These are phyloP conservation scores for Gelatoporia subvermispora DNA, from an alignment of 768 basidiomycete genomes.

Conservation along the genomic window DNA sequence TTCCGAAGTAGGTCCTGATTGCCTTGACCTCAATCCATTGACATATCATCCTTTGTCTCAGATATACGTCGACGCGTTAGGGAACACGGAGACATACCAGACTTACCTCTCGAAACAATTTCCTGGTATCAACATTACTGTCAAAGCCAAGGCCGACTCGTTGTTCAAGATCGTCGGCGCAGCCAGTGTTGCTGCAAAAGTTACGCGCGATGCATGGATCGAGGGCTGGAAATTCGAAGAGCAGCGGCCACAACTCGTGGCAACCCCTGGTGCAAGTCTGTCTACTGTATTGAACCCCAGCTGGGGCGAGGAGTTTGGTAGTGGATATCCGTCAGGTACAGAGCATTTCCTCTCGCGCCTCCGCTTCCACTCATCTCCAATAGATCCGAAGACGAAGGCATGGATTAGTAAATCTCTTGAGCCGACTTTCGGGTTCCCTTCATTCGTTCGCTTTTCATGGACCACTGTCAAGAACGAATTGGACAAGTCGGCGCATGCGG, in stretches of 20 bases:
- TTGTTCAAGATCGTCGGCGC: constrained; percentile 96
- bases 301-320: constrained; percentile 50
- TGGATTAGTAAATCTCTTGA: constrained; percentile 79
- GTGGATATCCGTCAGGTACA: constrained; percentile 88
- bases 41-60: constrained; percentile 24
- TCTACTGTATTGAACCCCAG: constrained; percentile 4
- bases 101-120: constrained; percentile 76
- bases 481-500: constrained; percentile 72
- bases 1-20: constrained; percentile 51
- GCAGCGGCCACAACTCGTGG: not conserved
- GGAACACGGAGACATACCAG: constrained; percentile 82
- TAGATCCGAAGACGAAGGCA: constrained; percentile 88
- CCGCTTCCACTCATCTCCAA: not conserved
- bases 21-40: not conserved
- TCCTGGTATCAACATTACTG: constrained; percentile 82
- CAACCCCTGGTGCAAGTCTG: constrained; percentile 21
- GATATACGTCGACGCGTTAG: constrained; percentile 95
- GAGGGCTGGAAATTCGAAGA: constrained; percentile 84
- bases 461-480: constrained; percentile 83
- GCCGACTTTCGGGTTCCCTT: constrained; percentile 89
- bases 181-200: constrained; percentile 97
- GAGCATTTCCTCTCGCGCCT: not conserved
- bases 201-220: constrained; percentile 87
- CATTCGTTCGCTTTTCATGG: constrained; percentile 92
- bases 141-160: constrained; percentile 90